phyloP scores from a whole-genome alignment of 192 early-diverging fungal species.

The Backusella morwellensis region DNA sequence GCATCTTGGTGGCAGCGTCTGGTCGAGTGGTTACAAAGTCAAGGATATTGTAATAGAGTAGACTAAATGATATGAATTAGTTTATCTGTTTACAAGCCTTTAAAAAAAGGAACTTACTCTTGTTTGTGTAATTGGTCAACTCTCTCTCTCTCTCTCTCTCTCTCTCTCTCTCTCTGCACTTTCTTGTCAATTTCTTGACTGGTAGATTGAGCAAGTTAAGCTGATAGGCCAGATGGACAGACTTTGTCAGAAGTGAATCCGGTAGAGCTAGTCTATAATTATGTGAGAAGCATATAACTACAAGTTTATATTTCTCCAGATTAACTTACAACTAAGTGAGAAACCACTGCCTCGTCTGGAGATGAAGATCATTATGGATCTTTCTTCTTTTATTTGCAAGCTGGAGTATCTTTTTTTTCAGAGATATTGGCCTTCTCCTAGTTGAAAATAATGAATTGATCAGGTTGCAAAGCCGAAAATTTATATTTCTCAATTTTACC shows the following conservation, averaged over 20 bases:
- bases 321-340: conserved; percentile 10
- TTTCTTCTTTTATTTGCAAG: conserved; percentile 1
- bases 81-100: neutral
- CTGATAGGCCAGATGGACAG: too few species aligned
- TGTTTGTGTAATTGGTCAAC: conserved; percentile 1
- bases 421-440: neutral
- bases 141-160: conserved; percentile 7
- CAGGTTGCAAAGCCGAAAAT: neutral
- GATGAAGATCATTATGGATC: neutral
- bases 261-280: neutral
- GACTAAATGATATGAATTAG: conserved; percentile 11
- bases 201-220: neutral
- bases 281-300: neutral
- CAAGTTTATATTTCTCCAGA: neutral
- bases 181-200: neutral
- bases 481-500: neutral
- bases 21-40: conserved; percentile 8
- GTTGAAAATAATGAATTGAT: neutral
- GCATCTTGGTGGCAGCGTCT: neutral
- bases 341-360: neutral
- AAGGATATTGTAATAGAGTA: conserved; percentile 13
- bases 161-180: conserved; percentile 6
- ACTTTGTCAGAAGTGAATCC: neutral
- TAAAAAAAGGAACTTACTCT: conserved; percentile 7
- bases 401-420: neutral